A percentile compares a stretch with the other conserved stretches of the same genome.
Evolutionary conservation across 1,139 yeast genomes (phyloP).

Genomic region (Nakaseomyces glabratus): DNA sequence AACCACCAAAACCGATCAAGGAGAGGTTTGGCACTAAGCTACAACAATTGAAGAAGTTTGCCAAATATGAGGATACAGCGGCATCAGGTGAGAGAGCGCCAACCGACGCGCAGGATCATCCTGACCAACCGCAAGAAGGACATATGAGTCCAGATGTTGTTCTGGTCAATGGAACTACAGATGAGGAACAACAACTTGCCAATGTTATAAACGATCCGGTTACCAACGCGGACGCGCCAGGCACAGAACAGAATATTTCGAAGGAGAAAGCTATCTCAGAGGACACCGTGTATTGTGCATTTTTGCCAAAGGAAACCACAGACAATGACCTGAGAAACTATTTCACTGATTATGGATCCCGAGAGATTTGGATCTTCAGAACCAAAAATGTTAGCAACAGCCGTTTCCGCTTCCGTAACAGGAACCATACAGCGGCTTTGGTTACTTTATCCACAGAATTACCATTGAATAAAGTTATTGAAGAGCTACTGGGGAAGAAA

Average conservation of each 20-base stretch:
- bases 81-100: slow-evolving; percentile 2
- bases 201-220: slow-evolving; percentile 10
- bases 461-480: slow-evolving; percentile 32
- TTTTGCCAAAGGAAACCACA: slow-evolving; percentile 36
- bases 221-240: slow-evolving; percentile 2
- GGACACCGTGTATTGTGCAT: slow-evolving; percentile 46
- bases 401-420: slow-evolving; percentile 24
- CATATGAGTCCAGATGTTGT: slow-evolving; percentile 1
- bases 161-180: background rate
- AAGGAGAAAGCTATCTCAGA: slow-evolving; percentile 32
- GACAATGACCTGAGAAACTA: slow-evolving; percentile 38
- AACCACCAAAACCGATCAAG: slow-evolving; percentile 23
- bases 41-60: slow-evolving; percentile 9
- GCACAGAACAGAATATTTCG: no score
- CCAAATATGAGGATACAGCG: slow-evolving; percentile 12
- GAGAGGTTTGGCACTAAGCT: slow-evolving; percentile 8
- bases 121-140: background rate
- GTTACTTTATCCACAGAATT: slow-evolving; percentile 38
- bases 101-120: no score
- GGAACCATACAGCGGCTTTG: slow-evolving; percentile 41
- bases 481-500: slow-evolving; percentile 33
- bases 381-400: slow-evolving; percentile 27
- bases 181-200: background rate
- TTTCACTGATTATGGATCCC: slow-evolving; percentile 40
- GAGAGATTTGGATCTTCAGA: slow-evolving; percentile 41